Evolutionary conservation across 2,329 filamentous ascomycete genomes (phyloP).

Genomic region (Simplicillium sp.): DNA sequence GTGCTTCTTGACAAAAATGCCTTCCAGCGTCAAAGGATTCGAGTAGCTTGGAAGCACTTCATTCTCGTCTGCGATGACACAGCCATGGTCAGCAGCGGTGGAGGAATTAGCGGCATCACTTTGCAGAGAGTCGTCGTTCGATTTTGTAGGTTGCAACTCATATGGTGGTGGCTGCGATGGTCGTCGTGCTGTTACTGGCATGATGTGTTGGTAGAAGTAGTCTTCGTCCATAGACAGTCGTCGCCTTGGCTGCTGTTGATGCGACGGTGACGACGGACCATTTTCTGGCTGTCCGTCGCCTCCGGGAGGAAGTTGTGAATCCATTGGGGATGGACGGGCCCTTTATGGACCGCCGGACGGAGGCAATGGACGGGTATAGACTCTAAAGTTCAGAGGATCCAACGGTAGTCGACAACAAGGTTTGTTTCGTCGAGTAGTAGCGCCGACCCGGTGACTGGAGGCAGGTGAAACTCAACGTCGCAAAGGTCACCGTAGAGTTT

Average conservation of each 20-base stretch:
- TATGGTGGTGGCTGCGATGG: slow-evolving; percentile 39
- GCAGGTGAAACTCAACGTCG: too few relatives aligned
- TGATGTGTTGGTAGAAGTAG: slow-evolving; percentile 40
- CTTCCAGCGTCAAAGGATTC: slow-evolving; percentile 44
- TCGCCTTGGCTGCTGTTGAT: slow-evolving; percentile 28
- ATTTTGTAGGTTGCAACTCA: slow-evolving; percentile 13
- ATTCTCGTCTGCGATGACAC: slow-evolving; percentile 18
- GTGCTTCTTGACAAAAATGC: slow-evolving; percentile 52
- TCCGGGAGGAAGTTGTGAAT: slow-evolving; percentile 17
- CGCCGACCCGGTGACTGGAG: too few relatives aligned
- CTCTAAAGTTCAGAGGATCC: slow-evolving; percentile 1
- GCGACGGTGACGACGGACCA: slow-evolving; percentile 15
- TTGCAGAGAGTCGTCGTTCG: slow-evolving; percentile 6
- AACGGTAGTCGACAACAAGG: too few relatives aligned
- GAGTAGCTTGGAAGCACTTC: slow-evolving; percentile 48
- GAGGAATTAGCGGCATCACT: neutral
- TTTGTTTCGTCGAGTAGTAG: too few relatives aligned
- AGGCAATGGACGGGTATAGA: neutral
- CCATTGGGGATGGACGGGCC: slow-evolving; percentile 19
- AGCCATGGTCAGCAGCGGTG: neutral
- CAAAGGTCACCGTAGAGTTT: slow-evolving; percentile 22
- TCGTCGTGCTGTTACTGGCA: slow-evolving; percentile 33
- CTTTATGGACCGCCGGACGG: slow-evolving; percentile 13
- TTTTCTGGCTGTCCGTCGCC: slow-evolving; percentile 13
- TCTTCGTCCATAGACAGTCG: slow-evolving; percentile 47